Evolutionary conservation across 371 early-diverging fungal species (phyloP).

Genomic region (Rhizomucor pusillus): DNA sequence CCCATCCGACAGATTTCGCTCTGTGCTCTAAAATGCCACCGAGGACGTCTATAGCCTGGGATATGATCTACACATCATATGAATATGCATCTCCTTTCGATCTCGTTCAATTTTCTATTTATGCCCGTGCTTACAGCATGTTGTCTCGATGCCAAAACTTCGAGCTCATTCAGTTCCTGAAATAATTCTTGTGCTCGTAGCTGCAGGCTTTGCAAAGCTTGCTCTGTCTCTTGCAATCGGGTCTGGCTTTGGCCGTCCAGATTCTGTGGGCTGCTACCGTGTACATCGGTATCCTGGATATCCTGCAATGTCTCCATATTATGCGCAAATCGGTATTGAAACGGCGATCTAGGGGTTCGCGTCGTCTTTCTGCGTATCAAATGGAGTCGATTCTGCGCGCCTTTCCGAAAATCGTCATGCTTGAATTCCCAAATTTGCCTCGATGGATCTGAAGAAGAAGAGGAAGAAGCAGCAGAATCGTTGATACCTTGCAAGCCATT

Average conservation of each 20-base stretch:
- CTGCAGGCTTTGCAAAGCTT: too few relatives aligned
- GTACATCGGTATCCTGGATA: neutral
- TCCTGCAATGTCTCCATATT: neutral
- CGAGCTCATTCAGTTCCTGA: too few relatives aligned
- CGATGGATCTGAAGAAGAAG: too few relatives aligned
- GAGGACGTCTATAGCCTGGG: too few relatives aligned
- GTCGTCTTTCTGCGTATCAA: neutral
- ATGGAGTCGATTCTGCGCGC: neutral
- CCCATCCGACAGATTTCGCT: too few relatives aligned
- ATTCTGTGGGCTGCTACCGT: neutral
- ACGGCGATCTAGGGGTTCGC: neutral
- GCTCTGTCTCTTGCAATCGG: neutral
- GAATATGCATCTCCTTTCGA: too few relatives aligned
- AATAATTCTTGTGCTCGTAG: too few relatives aligned
- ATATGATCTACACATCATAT: too few relatives aligned
- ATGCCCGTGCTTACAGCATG: too few relatives aligned
- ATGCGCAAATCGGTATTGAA: neutral
- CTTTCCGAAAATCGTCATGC: neutral
- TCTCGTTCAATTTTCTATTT: too few relatives aligned
- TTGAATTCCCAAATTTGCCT: neutral
- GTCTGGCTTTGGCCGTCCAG: neutral
- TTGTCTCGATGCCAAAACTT: too few relatives aligned
- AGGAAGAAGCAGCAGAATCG: neutral
- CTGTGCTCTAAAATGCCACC: too few relatives aligned
- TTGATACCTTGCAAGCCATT: neutral